These are phyloP conservation scores for Cicer pinnatifidum DNA, from an alignment of 306 rosid genomes.

Conservation along the genomic window DNA sequence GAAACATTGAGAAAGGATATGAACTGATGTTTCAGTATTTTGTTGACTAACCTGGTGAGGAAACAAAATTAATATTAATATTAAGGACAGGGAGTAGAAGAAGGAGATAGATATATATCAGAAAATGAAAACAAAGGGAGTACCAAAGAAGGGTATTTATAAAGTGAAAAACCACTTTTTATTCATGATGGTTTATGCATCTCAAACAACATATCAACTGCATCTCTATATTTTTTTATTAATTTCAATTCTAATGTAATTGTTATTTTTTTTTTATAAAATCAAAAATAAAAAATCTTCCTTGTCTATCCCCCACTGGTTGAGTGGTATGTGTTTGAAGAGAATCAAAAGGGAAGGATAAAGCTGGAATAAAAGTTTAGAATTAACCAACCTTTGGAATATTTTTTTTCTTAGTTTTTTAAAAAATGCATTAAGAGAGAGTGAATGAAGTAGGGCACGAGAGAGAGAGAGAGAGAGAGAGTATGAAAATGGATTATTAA, in stretches of 20 bases:
- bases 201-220: slow-evolving; percentile 26
- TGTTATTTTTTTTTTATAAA: background rate
- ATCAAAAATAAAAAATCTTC: background rate
- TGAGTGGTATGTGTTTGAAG: slow-evolving; percentile 43
- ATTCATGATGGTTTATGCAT: slow-evolving; percentile 38
- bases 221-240: slow-evolving; percentile 20
- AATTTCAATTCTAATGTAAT: background rate
- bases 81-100: slow-evolving; percentile 33
- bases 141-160: slow-evolving; percentile 58
- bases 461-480: slow-evolving; percentile 35
- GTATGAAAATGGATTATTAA: slow-evolving; percentile 57
- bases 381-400: slow-evolving; percentile 4
- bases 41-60: slow-evolving; percentile 61
- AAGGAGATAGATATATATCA: slow-evolving; percentile 40
- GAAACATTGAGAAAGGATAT: slow-evolving; percentile 46
- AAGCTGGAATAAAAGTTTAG: slow-evolving; percentile 42
- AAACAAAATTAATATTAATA: slow-evolving; percentile 41
- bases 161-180: slow-evolving; percentile 56
- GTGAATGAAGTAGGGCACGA: slow-evolving; percentile 41
- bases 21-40: slow-evolving; percentile 52
- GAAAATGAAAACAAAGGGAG: slow-evolving; percentile 59
- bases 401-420: slow-evolving; percentile 2
- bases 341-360: slow-evolving; percentile 53
- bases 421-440: background rate
- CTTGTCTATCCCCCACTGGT: background rate